Conservation (phyloP, 805 yeast species). For the Teunomyces pallodes region DNA sequence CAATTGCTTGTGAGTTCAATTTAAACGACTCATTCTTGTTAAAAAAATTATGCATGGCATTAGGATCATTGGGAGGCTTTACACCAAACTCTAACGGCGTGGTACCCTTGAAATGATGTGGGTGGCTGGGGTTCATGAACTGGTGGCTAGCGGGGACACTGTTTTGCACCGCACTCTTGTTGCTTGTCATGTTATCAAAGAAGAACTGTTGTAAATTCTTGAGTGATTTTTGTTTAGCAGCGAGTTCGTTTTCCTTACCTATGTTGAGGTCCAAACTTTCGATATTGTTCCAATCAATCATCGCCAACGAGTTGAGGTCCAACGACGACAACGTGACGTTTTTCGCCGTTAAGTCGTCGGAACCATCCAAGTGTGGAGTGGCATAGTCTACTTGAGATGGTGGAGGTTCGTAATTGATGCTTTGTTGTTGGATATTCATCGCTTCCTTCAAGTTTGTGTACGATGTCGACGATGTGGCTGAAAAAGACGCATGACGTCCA, state of each 20-base stretch:
- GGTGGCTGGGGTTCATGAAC: conserved; percentile 36
- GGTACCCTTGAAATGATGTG: conserved; percentile 40
- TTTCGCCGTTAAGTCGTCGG: conserved; percentile 36
- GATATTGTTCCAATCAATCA: conserved; percentile 26
- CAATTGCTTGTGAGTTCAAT: conserved; percentile 4
- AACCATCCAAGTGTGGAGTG: conserved; percentile 69
- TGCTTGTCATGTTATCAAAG: conserved; percentile 4
- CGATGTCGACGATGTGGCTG: conserved; percentile 60
- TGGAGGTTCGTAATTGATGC: conserved; percentile 33
- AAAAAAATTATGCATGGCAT: conserved; percentile 8
- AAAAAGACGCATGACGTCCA: conserved; percentile 55
- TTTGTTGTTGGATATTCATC: conserved; percentile 29
- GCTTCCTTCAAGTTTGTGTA: conserved; percentile 55
- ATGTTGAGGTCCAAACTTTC: conserved; percentile 24
- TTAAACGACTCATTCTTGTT: conserved; percentile 4
- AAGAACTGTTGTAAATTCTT: conserved; percentile 13
- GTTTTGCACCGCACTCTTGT: background rate
- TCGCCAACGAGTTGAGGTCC: conserved; percentile 35
- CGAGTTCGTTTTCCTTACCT: conserved; percentile 5
- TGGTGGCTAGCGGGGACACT: conserved; percentile 10
- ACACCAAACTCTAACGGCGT: conserved; percentile 35
- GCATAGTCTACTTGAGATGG: conserved; percentile 78
- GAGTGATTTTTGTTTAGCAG: conserved; percentile 8
- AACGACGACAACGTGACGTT: conserved; percentile 31
- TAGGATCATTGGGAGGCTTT: conserved; percentile 18